Conservation (phyloP, 2,329 filamentous ascomycete genomes). For the Trichoderma endophyticum region DNA sequence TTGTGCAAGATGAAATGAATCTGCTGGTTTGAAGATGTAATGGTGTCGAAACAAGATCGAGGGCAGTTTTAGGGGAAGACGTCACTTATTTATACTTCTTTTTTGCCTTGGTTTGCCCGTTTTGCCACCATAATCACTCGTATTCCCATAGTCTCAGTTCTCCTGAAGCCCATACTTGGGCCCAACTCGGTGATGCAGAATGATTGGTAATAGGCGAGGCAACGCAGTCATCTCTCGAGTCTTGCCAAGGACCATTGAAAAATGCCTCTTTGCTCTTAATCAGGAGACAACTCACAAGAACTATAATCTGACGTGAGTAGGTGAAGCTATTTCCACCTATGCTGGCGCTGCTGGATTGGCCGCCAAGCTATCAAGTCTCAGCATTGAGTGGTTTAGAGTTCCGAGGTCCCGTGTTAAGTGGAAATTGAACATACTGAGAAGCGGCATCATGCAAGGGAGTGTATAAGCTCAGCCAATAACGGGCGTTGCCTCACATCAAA, state of each 20-base stretch:
- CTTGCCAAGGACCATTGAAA: background rate
- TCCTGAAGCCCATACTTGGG: background rate
- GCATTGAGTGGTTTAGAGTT: no score
- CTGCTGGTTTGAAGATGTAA: background rate
- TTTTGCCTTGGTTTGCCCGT: background rate
- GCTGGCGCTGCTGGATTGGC: background rate
- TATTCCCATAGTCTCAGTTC: background rate
- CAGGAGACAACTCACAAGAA: background rate
- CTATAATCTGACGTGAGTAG: background rate
- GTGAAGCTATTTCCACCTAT: background rate
- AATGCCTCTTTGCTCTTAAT: background rate
- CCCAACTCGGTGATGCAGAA: background rate
- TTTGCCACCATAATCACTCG: background rate
- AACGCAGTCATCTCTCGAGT: background rate
- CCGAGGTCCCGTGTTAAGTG: background rate
- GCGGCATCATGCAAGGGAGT: background rate
- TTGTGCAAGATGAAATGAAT: background rate
- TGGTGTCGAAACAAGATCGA: background rate
- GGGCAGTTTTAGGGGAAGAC: background rate
- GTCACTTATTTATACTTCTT: background rate
- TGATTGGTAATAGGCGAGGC: background rate
- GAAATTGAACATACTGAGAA: no score
- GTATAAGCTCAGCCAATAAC: background rate
- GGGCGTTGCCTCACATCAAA: background rate
- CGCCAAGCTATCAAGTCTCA: background rate